Evolutionary conservation across 495 filamentous ascomycete species (phyloP), one percentile per base, ranked within the genome.

Genomic region (Xeromyces bisporus): DNA sequence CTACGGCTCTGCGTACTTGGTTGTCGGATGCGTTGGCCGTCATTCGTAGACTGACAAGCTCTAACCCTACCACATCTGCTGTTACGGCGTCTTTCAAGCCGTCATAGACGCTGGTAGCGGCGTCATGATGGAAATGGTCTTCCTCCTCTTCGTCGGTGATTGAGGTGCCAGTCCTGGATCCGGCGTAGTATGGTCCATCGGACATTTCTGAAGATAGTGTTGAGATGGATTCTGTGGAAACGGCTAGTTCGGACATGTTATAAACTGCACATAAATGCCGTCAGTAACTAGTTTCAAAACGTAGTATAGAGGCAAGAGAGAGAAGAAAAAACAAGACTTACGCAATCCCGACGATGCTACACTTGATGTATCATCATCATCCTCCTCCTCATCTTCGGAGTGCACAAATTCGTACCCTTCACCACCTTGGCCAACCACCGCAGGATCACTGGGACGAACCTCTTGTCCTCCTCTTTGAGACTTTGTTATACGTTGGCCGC

Each of bases 31-130:
- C 91, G 46, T 99, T 84, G 38, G 76, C 78, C 14, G 73, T 77
- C 56, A 99, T 80, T 4, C 86, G 73, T 21, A 93, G 66, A 41
- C 80, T 77, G 56, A 78, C 89, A 25, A 99, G 75, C 48, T 99
- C 89, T 7, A 96, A 64, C 41, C 80, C 77, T 6, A 89, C 83
- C 7, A 78, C 77, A 45, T 89, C 81, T n/a, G 82, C 72, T 24
- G 81, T 71, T 30, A 77, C 74, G 9, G 64, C 64, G 27, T 76
- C 69, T 33, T 71, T 71, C 23, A 99, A 62, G 25, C 83, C 75
- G 43, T 92, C 83, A 27, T 86, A 68, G 16, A 96, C 67, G 38
- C 81, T 89, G 42, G 69, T 62, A 2, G 82, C 74, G 7, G 91
- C 89, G 34, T 96, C 89, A 26, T 77, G 64, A 43, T 93, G 81